Evolutionary conservation across 768 basidiomycete genomes (phyloP).

Genomic region (Trametes sanguinea): DNA sequence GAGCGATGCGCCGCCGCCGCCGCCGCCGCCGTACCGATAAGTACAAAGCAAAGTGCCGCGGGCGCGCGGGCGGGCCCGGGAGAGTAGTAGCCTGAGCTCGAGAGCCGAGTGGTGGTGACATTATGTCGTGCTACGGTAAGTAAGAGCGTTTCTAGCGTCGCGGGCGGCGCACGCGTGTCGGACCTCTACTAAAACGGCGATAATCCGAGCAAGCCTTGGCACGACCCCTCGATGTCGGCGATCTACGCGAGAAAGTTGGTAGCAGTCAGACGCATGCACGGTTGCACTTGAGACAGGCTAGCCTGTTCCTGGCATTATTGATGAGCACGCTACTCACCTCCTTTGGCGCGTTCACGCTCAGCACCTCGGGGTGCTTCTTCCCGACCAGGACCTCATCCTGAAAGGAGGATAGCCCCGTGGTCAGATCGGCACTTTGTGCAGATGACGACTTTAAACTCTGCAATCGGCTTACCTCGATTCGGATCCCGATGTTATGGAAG

Average conservation of each 20-base stretch:
- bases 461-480: slow-evolving; percentile 59
- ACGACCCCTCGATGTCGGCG: slow-evolving; percentile 77
- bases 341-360: slow-evolving; percentile 78
- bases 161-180: background rate
- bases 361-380: slow-evolving; percentile 57
- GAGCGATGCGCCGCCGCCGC: too few relatives aligned
- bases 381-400: slow-evolving; percentile 77
- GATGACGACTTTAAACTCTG: background rate
- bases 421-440: too few relatives aligned
- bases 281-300: background rate
- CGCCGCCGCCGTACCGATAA: too few relatives aligned
- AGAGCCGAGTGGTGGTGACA: background rate
- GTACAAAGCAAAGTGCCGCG: too few relatives aligned
- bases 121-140: background rate
- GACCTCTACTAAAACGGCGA: slow-evolving; percentile 43
- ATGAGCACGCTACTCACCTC: slow-evolving; percentile 51
- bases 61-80: too few relatives aligned
- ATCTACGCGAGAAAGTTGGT: slow-evolving; percentile 41
- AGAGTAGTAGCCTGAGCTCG: background rate
- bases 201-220: slow-evolving; percentile 70
- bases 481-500: slow-evolving; percentile 89
- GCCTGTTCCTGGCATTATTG: too few relatives aligned
- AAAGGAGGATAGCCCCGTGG: background rate
- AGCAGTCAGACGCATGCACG: background rate
- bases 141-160: background rate